Evolutionary conservation across 148 eudicot genomes (phyloP), one percentile per base, ranked within the genome.

Genomic region (Diospyros kaki): DNA sequence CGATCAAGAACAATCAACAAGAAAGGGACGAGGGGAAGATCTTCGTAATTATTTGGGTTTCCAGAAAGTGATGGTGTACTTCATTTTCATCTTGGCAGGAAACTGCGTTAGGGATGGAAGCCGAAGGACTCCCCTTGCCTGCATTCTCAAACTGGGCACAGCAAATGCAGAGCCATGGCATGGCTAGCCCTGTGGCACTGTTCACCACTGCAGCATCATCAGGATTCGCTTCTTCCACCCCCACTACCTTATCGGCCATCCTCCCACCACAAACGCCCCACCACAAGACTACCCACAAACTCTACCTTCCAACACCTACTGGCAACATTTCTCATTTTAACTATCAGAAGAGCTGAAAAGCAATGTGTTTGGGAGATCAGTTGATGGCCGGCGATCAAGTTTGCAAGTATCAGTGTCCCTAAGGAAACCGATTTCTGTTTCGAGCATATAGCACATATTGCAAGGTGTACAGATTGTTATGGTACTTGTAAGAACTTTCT

Each of bases 141-240:
- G 86, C 74, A 77, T 50, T 51, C 73, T 8, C 86, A 62, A 86
- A 81, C 59, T 75, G 83, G 85, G 62, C 80, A 54, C 79, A 82
- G 83, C 80, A 80, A 71, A 69, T 75, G 76, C 81, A 64, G 42
- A 68, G 79, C 73, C 76, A 72, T 13, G 78, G 74, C 12, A 72
- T 75, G 67, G 76, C 67, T 59, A 71, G 70, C 65, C 78, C 72
- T 2, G 66, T 84, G 67, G 87, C 85, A 14, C 60, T 82, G 58
- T 79, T 77, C 61, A 80, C 88, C 61, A 78, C 75, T 65, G 97
- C 97, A 92, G 97, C 97, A 89, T 89, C 94, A 92, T 92, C 97
- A 92, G 97, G 97, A 92, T 90, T 90, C 95, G 81, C 90, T 58
- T 81, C 86, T 46, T 74, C 84, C 1, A 54, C 83, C 68, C 18